Conservation (phyloP, 2,329 filamentous ascomycete genomes). For the Bipolaris sorokiniana region DNA sequence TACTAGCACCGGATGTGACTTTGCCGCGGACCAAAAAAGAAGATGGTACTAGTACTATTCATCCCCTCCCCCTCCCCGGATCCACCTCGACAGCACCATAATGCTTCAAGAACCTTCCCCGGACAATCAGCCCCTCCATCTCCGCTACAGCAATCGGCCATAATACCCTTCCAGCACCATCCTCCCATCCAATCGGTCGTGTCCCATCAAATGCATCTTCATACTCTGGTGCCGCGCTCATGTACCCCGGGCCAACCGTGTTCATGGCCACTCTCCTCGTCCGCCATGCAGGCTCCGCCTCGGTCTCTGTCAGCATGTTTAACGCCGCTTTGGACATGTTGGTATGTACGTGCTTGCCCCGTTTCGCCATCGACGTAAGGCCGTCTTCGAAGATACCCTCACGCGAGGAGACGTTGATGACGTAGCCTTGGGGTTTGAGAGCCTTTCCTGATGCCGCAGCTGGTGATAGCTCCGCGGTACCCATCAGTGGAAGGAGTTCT, state of each 20-base stretch:
- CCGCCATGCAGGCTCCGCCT: constrained; percentile 15
- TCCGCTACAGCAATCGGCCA: constrained; percentile 22
- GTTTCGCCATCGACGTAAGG: constrained; percentile 7
- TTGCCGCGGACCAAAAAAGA: not conserved
- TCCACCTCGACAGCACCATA: constrained; percentile 20
- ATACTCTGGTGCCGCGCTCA: constrained; percentile 22
- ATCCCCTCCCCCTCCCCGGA: constrained; percentile 13
- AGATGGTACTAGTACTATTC: not conserved
- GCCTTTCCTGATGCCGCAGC: not conserved
- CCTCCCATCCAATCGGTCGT: constrained; percentile 21
- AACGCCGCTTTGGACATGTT: constrained; percentile 26
- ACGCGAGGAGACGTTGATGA: constrained; percentile 25
- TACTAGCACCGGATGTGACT: not conserved
- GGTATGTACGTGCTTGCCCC: constrained; percentile 20
- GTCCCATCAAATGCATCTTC: constrained; percentile 16
- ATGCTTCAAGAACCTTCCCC: constrained; percentile 22
- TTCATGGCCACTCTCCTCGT: constrained; percentile 14
- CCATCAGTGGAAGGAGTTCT: constrained; percentile 19
- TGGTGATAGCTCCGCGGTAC: not conserved
- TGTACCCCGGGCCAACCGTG: constrained; percentile 22
- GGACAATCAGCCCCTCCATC: constrained; percentile 8
- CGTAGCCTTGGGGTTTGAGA: constrained; percentile 14
- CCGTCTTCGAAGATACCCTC: constrained; percentile 24
- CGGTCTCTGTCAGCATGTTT: constrained; percentile 25
- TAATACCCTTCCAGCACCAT: constrained; percentile 18